phyloP scores from a whole-genome alignment of 768 basidiomycete genomes.

The Boletus vermiculosoides region DNA sequence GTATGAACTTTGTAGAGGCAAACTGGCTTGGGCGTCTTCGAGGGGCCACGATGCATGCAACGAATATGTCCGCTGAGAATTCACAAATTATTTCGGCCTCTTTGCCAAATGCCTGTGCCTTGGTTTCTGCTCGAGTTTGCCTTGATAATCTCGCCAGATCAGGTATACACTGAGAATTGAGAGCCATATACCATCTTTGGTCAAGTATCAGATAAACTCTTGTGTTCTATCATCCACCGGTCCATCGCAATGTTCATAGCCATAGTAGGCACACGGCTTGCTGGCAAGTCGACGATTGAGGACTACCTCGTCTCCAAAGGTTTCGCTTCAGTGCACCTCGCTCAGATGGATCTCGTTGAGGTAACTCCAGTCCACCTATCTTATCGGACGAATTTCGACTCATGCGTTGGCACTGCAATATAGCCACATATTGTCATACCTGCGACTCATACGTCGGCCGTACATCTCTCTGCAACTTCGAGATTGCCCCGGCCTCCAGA shows the following conservation, averaged over 20 bases:
- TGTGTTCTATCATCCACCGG: background rate
- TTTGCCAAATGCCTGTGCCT: background rate
- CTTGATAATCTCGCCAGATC: background rate
- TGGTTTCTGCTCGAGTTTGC: background rate
- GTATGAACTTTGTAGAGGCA: background rate
- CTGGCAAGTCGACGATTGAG: slow-evolving; percentile 61
- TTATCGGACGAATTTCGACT: background rate
- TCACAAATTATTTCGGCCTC: background rate
- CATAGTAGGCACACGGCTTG: slow-evolving; percentile 59
- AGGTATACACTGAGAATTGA: background rate
- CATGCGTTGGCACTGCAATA: background rate
- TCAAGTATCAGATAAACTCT: background rate
- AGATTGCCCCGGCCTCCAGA: slow-evolving; percentile 1
- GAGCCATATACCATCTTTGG: background rate
- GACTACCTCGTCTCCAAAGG: slow-evolving; percentile 59
- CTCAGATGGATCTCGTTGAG: slow-evolving; percentile 16
- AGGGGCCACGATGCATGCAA: background rate
- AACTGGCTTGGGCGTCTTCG: background rate
- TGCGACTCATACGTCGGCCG: background rate
- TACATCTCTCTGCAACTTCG: background rate
- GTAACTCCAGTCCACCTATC: slow-evolving; percentile 9
- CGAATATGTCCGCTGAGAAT: background rate
- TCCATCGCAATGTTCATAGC: slow-evolving; percentile 58
- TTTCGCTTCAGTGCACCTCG: slow-evolving; percentile 51
- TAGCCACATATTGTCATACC: slow-evolving; percentile 8